Percentiles rank a stretch among this genome's conserved stretches.
phyloP scores from a whole-genome alignment of 768 basidiomycete genomes.

The Pleurotus sapidus region DNA sequence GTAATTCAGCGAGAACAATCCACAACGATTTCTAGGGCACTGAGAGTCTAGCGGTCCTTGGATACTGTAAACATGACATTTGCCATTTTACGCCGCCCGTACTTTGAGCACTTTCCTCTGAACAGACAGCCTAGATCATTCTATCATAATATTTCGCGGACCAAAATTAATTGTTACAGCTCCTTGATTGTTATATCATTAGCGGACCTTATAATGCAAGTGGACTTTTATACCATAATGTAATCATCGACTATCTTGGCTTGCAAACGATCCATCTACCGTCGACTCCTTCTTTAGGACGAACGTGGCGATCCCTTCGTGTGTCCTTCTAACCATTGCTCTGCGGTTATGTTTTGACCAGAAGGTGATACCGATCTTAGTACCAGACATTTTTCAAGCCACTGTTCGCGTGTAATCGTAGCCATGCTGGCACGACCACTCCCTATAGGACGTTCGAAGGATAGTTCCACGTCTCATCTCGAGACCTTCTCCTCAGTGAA shows the following conservation, averaged over 20 bases:
- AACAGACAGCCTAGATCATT: no score
- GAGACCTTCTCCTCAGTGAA: constrained; percentile 45
- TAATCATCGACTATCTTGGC: constrained; percentile 24
- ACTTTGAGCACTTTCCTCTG: no score
- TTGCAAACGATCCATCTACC: constrained; percentile 65
- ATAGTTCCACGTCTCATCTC: constrained; percentile 57
- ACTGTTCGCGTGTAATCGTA: constrained; percentile 36
- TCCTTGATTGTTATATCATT: no score
- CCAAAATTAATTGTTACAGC: no score
- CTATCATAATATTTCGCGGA: no score
- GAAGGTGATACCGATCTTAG: constrained; percentile 31
- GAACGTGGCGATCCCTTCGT: constrained; percentile 41
- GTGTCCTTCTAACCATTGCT: constrained; percentile 49
- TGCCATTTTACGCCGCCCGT: no score
- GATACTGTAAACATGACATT: not conserved
- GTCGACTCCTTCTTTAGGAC: constrained; percentile 52
- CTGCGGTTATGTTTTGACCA: constrained; percentile 16
- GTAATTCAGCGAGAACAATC: constrained; percentile 3
- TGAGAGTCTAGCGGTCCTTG: not conserved
- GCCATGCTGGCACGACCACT: constrained; percentile 42
- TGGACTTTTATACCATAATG: no score
- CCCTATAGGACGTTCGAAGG: constrained; percentile 62
- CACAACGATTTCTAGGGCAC: not conserved
- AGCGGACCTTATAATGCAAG: no score
- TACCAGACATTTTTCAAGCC: constrained; percentile 49